Conservation (phyloP, 2,329 filamentous ascomycete species). For the Pseudodiploospora longispora region DNA sequence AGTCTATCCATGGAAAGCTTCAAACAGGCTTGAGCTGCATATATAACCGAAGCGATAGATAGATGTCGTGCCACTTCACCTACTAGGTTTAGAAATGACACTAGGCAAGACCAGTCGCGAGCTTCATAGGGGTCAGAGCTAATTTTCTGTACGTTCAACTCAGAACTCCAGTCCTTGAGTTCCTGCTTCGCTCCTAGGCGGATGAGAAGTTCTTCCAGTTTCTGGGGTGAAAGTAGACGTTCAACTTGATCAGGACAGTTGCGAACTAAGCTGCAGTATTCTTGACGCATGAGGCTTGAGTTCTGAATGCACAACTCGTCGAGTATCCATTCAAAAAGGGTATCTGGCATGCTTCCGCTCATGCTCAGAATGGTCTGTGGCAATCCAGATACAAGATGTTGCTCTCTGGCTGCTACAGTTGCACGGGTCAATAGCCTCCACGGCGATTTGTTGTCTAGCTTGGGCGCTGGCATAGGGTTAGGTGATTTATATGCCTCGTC, state of each 20-base stretch:
- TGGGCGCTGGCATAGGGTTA: constrained; percentile 18
- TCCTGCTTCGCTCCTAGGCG: constrained; percentile 48
- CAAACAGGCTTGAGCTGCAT: constrained; percentile 39
- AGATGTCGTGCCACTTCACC: constrained; percentile 28
- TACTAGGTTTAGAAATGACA: constrained; percentile 36
- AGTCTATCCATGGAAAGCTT: constrained; percentile 48
- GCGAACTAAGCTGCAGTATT: constrained; percentile 51
- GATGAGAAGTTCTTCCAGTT: constrained; percentile 46
- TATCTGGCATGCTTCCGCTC: constrained; percentile 44
- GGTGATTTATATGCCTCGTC: constrained; percentile 22
- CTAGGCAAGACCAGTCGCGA: constrained; percentile 39
- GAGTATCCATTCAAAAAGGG: constrained; percentile 59
- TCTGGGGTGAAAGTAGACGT: constrained; percentile 35
- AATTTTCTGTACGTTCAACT: constrained; percentile 14
- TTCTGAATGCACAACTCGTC: constrained; percentile 49
- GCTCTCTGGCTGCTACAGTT: constrained; percentile 36
- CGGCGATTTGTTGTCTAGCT: constrained; percentile 25
- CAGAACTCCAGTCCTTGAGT: constrained; percentile 23
- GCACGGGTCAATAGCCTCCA: constrained; percentile 44
- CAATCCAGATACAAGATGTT: constrained; percentile 55
- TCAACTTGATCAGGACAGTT: constrained; percentile 34
- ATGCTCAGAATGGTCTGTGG: constrained; percentile 40
- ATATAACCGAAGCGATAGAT: constrained; percentile 24
- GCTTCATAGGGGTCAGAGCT: constrained; percentile 21
- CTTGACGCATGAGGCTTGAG: constrained; percentile 45